A percentile compares a stretch with the other conserved stretches of the same genome.
Conservation (phyloP, 768 basidiomycete genomes). For the Amanita thiersii region DNA sequence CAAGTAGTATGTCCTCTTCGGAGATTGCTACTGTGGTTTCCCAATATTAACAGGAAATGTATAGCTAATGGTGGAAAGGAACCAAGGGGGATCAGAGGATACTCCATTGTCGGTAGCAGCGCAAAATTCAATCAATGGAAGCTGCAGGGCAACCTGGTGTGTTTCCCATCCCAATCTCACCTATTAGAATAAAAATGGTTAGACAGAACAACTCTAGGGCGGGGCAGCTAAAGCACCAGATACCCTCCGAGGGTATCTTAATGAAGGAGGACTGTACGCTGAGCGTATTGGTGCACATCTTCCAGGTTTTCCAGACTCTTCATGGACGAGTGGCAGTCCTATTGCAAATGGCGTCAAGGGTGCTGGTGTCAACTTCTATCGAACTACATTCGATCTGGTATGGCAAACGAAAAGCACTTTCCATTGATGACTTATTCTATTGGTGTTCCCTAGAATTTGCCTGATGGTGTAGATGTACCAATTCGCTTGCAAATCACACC, state of each 20-base stretch:
- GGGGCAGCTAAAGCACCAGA: slow-evolving; percentile 33
- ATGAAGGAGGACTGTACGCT: slow-evolving; percentile 42
- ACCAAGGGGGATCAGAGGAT: slow-evolving; percentile 40
- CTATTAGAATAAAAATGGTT: background rate
- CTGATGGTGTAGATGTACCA: slow-evolving; percentile 34
- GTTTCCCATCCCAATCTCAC: slow-evolving; percentile 18
- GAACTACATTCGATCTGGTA: slow-evolving; percentile 33
- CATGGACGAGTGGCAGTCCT: slow-evolving; percentile 28
- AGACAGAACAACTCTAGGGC: slow-evolving; percentile 17
- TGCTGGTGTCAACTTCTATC: slow-evolving; percentile 36
- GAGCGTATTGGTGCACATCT: slow-evolving; percentile 45
- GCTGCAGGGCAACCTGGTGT: slow-evolving; percentile 37
- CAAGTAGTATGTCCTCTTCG: slow-evolving; percentile 30
- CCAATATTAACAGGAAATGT: too few species aligned
- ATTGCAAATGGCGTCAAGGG: slow-evolving; percentile 22
- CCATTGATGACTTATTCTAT: background rate
- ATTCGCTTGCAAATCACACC: slow-evolving; percentile 37
- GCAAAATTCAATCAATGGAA: slow-evolving; percentile 31
- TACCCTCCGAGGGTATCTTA: slow-evolving; percentile 38
- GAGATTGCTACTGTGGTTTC: too few species aligned
- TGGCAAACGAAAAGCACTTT: background rate
- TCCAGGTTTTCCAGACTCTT: slow-evolving; percentile 33
- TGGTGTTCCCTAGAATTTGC: slow-evolving; percentile 28
- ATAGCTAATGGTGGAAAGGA: slow-evolving; percentile 41
- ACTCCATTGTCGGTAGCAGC: slow-evolving; percentile 30